phyloP scores from a whole-genome alignment of 1,139 yeast genomes.

The Lodderomyces theae region DNA sequence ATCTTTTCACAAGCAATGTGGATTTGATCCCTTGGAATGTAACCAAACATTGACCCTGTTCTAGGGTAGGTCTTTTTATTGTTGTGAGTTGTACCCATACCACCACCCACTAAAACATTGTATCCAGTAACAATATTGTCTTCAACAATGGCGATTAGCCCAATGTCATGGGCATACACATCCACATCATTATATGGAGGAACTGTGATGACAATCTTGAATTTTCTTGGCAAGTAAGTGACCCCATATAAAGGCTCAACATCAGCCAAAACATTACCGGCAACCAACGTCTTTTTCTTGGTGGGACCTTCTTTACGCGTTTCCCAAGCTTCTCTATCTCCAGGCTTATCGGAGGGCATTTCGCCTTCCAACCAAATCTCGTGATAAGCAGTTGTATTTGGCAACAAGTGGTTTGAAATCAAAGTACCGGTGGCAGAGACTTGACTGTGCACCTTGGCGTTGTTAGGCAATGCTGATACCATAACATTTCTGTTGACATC shows the following conservation, averaged over 20 bases:
- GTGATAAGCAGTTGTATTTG: conserved; percentile 92
- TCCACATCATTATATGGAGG: conserved; percentile 98
- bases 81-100: conserved; percentile 98
- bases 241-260: conserved; percentile 86
- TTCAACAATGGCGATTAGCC: conserved; percentile 84
- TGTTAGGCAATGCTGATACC: conserved; percentile 82
- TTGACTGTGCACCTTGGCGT: conserved; percentile 78
- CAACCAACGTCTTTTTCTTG: conserved; percentile 76
- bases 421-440: conserved; percentile 59
- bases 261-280: conserved; percentile 84
- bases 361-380: conserved; percentile 93
- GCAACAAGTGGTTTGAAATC: conserved; percentile 81
- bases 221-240: conserved; percentile 90
- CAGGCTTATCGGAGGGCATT: conserved; percentile 69
- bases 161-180: conserved; percentile 93
- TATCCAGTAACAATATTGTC: conserved; percentile 67
- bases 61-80: conserved; percentile 96
- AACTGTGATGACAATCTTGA: conserved; percentile 89
- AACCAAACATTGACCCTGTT: conserved; percentile 87
- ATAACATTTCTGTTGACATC: conserved; percentile 97
- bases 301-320: conserved; percentile 75
- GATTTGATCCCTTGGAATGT: conserved; percentile 62
- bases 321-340: conserved; percentile 70
- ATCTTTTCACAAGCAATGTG: conserved; percentile 84
- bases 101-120: conserved; percentile 94